A percentile compares a stretch with the other conserved stretches of the same genome.
Conservation (phyloP, 768 basidiomycete species). For the Lyophyllum atratum region DNA sequence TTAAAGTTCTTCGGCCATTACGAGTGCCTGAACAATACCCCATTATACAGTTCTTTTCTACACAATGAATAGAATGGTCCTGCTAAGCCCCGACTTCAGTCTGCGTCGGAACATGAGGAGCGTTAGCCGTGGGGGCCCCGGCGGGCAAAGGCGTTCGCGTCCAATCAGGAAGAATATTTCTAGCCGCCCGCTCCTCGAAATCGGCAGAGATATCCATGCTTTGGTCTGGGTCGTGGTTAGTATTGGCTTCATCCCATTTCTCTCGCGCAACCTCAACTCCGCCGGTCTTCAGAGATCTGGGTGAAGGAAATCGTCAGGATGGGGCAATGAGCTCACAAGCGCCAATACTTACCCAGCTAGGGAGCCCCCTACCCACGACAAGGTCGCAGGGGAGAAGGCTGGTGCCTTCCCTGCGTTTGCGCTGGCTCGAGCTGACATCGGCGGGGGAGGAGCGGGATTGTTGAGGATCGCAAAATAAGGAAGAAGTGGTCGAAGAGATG, state of each 20-base stretch:
- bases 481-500: conserved; percentile 66
- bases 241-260: conserved; percentile 78
- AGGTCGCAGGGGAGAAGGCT: conserved; percentile 76
- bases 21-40: not conserved
- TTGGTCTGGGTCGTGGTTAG: conserved; percentile 44
- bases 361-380: conserved; percentile 94
- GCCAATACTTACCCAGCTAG: conserved; percentile 75
- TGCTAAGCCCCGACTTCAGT: conserved; percentile 21
- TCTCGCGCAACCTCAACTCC: conserved; percentile 82
- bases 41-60: not conserved
- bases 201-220: conserved; percentile 39
- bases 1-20: not conserved
- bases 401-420: conserved; percentile 83
- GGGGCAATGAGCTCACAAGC: not conserved
- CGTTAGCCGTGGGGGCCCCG: conserved; percentile 65
- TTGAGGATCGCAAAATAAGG: conserved; percentile 83
- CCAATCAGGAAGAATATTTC: conserved; percentile 77
- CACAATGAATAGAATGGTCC: conserved; percentile 7
- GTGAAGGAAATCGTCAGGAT: conserved; percentile 6
- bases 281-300: conserved; percentile 84
- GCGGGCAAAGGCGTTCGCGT: conserved; percentile 61
- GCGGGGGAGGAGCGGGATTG: conserved; percentile 65
- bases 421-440: conserved; percentile 50
- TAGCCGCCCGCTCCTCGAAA: conserved; percentile 31
- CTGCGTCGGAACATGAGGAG: conserved; percentile 16